Evolutionary conservation across 352 stramenopile species (phyloP).

Genomic region (Aphanomyces euteiches): DNA sequence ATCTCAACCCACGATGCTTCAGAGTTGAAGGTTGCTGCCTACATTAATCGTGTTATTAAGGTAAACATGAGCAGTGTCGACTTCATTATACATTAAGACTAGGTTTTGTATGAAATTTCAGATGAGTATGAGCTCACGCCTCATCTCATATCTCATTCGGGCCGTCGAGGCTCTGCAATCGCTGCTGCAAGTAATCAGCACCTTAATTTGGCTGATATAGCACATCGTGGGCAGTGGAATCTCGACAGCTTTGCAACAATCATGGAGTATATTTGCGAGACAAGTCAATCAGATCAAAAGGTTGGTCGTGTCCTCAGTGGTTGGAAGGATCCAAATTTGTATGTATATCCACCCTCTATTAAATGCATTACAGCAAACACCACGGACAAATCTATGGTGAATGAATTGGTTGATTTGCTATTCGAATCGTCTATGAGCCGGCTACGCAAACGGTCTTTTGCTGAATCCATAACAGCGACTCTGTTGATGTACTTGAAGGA

Average conservation of each 20-base stretch:
- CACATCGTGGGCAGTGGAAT: neutral
- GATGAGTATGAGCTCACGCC: neutral
- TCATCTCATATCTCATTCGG: neutral
- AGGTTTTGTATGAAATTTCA: neutral
- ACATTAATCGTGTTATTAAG: neutral
- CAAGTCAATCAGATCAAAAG: neutral
- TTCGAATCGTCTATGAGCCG: neutral
- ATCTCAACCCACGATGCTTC: neutral
- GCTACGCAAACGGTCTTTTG: neutral
- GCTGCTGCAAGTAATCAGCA: neutral
- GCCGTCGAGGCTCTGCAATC: neutral
- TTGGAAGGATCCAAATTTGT: neutral
- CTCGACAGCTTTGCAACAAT: neutral
- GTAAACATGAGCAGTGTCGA: neutral
- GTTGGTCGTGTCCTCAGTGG: neutral
- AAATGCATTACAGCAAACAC: neutral
- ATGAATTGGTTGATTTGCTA: neutral
- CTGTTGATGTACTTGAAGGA: neutral
- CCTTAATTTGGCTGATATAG: neutral
- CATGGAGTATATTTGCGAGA: conserved; percentile 1
- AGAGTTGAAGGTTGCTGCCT: neutral
- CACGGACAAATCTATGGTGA: neutral
- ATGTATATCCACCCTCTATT: neutral
- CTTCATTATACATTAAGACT: neutral
- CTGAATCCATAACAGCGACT: neutral